Evolutionary conservation across 805 yeast genomes (phyloP).

Genomic region (Diddensiella santjacobensis): DNA sequence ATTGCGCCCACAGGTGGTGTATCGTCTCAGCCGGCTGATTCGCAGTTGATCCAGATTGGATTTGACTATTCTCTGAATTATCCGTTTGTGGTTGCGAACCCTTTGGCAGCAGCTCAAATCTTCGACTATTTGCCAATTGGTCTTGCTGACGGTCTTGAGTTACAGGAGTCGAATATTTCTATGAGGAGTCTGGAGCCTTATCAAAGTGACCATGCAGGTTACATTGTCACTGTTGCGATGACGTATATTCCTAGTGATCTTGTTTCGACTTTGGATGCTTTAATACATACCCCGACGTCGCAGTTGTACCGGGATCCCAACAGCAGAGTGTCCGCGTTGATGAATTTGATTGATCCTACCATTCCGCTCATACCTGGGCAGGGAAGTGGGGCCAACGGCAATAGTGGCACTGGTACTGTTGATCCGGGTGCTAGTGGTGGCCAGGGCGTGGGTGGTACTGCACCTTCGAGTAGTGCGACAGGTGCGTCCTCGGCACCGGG

Average conservation of each 20-base stretch:
- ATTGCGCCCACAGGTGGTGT: constrained; percentile 60
- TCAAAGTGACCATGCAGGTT: constrained; percentile 49
- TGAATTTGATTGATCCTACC: constrained; percentile 66
- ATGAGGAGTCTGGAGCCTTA: constrained; percentile 76
- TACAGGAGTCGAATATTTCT: constrained; percentile 41
- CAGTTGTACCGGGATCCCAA: constrained; percentile 52
- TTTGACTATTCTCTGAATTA: constrained; percentile 78
- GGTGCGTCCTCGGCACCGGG: constrained; percentile 16
- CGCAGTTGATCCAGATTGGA: constrained; percentile 65
- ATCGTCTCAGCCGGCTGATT: constrained; percentile 45
- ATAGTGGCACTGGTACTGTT: constrained; percentile 27
- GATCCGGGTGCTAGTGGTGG: constrained; percentile 17
- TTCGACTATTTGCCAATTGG: constrained; percentile 80
- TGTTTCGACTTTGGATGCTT: constrained; percentile 46
- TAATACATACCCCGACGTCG: constrained; percentile 52
- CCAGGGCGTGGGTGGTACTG: constrained; percentile 5
- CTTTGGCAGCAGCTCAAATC: constrained; percentile 78
- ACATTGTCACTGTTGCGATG: constrained; percentile 84
- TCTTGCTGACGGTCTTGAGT: constrained; percentile 57
- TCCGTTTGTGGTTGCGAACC: constrained; percentile 70
- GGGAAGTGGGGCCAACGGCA: constrained; percentile 15
- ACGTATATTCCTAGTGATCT: constrained; percentile 67
- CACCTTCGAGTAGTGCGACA: neutral
- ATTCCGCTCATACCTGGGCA: constrained; percentile 42
- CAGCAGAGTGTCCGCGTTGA: constrained; percentile 52